These are phyloP conservation scores for Aspergillus sparsus DNA, from an alignment of 495 filamentous ascomycete species.

Conservation along the genomic window DNA sequence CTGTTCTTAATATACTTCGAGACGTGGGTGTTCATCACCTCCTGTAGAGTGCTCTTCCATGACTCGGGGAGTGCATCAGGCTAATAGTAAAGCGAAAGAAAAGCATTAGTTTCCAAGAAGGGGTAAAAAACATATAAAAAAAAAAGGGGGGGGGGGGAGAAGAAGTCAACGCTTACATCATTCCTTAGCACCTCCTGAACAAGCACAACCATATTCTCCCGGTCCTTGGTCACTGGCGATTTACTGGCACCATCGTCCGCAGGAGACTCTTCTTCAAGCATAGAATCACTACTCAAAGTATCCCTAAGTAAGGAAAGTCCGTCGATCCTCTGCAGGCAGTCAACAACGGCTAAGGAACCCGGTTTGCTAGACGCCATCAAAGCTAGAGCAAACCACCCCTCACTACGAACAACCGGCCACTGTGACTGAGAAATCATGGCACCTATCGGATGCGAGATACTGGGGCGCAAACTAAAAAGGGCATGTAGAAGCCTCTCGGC, in stretches of 20 bases:
- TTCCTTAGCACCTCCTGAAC: conserved; percentile 58
- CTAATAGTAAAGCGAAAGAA: conserved; percentile 22
- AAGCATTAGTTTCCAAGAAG: conserved; percentile 15
- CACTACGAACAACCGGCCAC: conserved; percentile 69
- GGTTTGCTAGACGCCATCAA: conserved; percentile 59
- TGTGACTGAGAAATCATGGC: conserved; percentile 66
- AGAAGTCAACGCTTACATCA: conserved; percentile 38
- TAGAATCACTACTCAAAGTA: conserved; percentile 49
- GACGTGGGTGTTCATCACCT: conserved; percentile 31
- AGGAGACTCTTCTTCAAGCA: conserved; percentile 39
- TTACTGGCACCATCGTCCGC: conserved; percentile 27
- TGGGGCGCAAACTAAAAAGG: conserved; percentile 54
- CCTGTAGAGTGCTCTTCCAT: conserved; percentile 31
- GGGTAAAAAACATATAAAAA: background rate
- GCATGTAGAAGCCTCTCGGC: conserved; percentile 36
- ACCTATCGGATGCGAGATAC: conserved; percentile 56
- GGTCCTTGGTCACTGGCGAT: conserved; percentile 48
- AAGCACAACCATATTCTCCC: conserved; percentile 66
- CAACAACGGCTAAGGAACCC: conserved; percentile 53
- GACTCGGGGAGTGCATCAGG: conserved; percentile 31
- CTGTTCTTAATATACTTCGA: conserved; percentile 25
- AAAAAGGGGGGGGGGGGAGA: background rate
- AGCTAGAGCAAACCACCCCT: conserved; percentile 74
- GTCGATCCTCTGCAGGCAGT: conserved; percentile 50
- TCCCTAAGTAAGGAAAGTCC: conserved; percentile 51